phyloP scores from a whole-genome alignment of 2,329 filamentous ascomycete species.

The Teratosphaeria pseudoeucalypti region DNA sequence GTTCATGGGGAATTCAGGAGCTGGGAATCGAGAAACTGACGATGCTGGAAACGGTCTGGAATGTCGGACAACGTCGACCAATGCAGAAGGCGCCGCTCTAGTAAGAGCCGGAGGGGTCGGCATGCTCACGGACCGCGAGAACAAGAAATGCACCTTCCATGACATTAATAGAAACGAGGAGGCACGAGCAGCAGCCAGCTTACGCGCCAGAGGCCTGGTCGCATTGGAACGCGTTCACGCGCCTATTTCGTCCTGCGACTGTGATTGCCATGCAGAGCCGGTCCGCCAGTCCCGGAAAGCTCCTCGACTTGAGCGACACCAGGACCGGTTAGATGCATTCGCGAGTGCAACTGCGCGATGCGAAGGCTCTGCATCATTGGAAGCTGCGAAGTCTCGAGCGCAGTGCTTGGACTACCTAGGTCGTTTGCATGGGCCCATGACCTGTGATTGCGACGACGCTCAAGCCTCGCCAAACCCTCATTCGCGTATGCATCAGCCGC shows the following conservation, averaged over 20 bases:
- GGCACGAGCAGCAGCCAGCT: background rate
- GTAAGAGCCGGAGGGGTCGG: background rate
- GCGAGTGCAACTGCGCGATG: background rate
- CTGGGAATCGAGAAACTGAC: background rate
- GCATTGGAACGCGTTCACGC: background rate
- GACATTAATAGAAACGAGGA: background rate
- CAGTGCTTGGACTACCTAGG: background rate
- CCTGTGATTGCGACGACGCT: background rate
- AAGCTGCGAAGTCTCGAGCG: background rate
- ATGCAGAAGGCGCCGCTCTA: background rate
- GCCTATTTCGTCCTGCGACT: background rate
- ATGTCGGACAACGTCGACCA: background rate
- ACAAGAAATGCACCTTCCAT: background rate
- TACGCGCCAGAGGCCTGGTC: background rate
- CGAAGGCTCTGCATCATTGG: background rate
- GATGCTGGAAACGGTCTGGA: background rate
- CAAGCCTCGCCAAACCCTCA: background rate
- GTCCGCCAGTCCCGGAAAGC: no score
- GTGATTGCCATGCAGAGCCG: background rate
- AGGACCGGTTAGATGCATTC: background rate
- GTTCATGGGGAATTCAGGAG: background rate
- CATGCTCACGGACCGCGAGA: background rate
- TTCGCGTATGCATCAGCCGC: constrained; percentile 10
- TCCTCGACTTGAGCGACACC: background rate
- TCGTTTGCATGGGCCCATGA: background rate